Base-by-base conservation (phyloP, 306 rosid species). In the Cucurbita pepo region DNA sequence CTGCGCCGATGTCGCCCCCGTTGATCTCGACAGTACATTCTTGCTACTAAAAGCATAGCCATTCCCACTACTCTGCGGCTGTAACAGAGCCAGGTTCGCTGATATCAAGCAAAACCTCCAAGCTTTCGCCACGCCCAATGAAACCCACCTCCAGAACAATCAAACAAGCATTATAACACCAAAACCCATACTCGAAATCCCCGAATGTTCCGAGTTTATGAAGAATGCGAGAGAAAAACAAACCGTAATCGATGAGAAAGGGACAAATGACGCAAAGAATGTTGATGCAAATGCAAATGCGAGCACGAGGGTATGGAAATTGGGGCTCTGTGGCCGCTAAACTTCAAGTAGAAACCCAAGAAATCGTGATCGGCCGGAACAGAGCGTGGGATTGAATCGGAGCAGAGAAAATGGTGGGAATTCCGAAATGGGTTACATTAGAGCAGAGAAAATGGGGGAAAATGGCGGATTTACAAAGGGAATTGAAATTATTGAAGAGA, bases 11-110 rank as follows among this genome's bases (percentile, higher is more conserved):
- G 71, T 16, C 43, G 83, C 43, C 78, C 77, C 47, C 79, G 71
- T 16, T 74, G 91, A 84, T 88, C 92, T 87, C 84, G 81, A 85
- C 55, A 76, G 81, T 8, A 34, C 86, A 65, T 79, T 81, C 75
- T 86, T 84, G 22, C 69, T 38, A 52, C 41, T 52, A 45, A 12
- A 19, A 6, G 57, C 67, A 69, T 65, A 56, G 60, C 59, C 40
- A 43, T 53, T 59, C 56, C 81, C 83, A 69, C 73, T 75, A 21
- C 75, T 75, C 75, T 76, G 86, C 69, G 83, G 91, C 78, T 82
- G 88, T 58, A 84, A 65, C 77, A 82, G 71, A 88, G 83, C 84
- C 89, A 91, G 84, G 83, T 85, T 89, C 60, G 88, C 84, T 59
- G 82, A 81, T 51, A 81, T 74, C 72, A 88, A 76, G 82, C 90